phyloP scores from a whole-genome alignment of 1,284 basidiomycete species.

The Ceratobasidium sp. region DNA sequence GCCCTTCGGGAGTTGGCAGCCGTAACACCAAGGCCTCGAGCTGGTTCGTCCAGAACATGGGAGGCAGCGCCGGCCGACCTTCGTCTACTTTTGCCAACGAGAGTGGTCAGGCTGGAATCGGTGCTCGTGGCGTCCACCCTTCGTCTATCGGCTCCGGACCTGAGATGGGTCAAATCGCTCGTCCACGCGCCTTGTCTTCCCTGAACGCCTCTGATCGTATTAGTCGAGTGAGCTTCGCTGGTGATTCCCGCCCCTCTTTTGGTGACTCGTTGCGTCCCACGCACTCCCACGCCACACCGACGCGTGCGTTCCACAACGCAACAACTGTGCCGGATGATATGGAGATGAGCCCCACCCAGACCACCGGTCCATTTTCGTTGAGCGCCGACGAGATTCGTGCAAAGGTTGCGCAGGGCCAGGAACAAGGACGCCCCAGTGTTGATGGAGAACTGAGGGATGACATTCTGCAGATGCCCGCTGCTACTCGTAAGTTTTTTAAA shows the following conservation, averaged over 20 bases:
- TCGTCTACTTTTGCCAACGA: constrained; percentile 61
- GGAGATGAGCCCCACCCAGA: constrained; percentile 72
- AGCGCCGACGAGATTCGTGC: constrained; percentile 70
- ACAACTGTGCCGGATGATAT: constrained; percentile 53
- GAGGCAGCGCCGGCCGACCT: constrained; percentile 56
- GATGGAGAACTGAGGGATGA: constrained; percentile 43
- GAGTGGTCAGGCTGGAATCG: constrained; percentile 56
- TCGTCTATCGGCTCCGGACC: constrained; percentile 49
- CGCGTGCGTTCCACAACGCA: constrained; percentile 66
- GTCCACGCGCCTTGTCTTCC: constrained; percentile 59
- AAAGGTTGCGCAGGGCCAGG: constrained; percentile 47
- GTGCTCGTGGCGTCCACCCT: constrained; percentile 50
- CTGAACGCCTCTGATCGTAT: constrained; percentile 59
- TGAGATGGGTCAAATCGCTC: constrained; percentile 64
- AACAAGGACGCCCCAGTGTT: constrained; percentile 47
- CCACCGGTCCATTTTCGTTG: constrained; percentile 70
- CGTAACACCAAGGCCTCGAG: constrained; percentile 54
- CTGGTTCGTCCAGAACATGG: constrained; percentile 51
- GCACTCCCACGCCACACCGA: constrained; percentile 54
- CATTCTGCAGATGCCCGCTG: constrained; percentile 46
- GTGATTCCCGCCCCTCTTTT: constrained; percentile 58
- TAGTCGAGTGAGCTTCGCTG: constrained; percentile 77
- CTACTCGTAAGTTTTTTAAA: constrained; percentile 41
- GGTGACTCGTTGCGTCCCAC: constrained; percentile 44
- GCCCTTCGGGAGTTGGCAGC: constrained; percentile 68